Base-by-base conservation (phyloP, 1,284 basidiomycete genomes). In the Retiboletus flavoniger region DNA sequence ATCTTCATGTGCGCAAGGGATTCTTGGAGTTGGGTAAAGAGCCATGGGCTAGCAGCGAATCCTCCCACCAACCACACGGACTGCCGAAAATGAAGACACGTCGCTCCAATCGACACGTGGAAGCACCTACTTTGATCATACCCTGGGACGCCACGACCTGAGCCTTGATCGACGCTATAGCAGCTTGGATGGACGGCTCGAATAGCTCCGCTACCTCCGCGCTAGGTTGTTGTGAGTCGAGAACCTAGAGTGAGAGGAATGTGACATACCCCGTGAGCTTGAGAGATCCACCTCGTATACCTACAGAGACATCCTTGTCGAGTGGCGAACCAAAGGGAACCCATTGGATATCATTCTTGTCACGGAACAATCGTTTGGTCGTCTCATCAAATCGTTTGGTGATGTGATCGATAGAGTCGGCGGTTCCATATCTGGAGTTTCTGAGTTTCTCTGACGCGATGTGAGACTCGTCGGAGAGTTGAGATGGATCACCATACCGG, bases 21-120 rank as follows among this genome's bases (percentile, higher is more conserved):
- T 55, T 84, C 82, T 72, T 87, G 84, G 7, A 90, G 75, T 65
- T 90, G 87, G 31, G 74, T 76, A 69, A 89, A 90, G 16, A 90
- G 73, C 86, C 87, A 90, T 1, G 85, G 84, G 58, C 85, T 89
- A 1, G 87, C 87, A 3, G 88, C 88, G 60, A 89, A 91, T 36
- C 88, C 88, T 63, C 88, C 88, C 6, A 91, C 88, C 28, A 91
- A 75, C 76, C 87, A 90, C 13, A 90, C 82, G 19, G 86, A 87
- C 83, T 83, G 52, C 36, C 42, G 44, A 38, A 32, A 60, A 58
- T 53, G 54, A 63, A 45, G 32, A 42, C 24, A 29, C 16, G 36
- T 42, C 42, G 34, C 5, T 40, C 47, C 40, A 29, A 42, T 40
- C 13, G 21, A 29, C 46, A 32, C 17, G 32, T 26, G 53, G 35